phyloP scores from a whole-genome alignment of 176 grass and related monocot species.

The Avena eriantha region DNA sequence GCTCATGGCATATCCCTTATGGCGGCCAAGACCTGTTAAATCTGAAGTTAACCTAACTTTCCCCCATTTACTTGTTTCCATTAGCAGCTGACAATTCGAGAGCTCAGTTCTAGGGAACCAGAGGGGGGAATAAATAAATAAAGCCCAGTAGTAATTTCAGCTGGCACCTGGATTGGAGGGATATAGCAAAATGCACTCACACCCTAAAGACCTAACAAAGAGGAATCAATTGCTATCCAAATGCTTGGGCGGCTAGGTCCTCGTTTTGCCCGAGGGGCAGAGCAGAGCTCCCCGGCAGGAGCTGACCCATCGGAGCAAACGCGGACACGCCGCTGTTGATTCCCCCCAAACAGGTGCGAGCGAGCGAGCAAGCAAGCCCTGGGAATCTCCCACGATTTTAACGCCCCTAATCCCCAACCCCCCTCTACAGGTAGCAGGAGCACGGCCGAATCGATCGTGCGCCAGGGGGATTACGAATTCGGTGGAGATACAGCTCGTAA shows the following conservation, averaged over 20 bases:
- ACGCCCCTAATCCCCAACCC: background rate
- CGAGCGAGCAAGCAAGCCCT: too few species aligned
- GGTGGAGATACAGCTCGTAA: rapidly evolving
- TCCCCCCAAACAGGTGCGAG: background rate
- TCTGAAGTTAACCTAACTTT: background rate
- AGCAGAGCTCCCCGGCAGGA: too few species aligned
- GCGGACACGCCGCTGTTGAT: background rate
- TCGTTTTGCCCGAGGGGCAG: too few species aligned
- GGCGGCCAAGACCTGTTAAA: too few species aligned
- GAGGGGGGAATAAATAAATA: background rate
- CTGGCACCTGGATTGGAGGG: background rate
- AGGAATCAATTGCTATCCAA: background rate
- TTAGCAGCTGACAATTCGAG: background rate
- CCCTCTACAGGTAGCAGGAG: background rate
- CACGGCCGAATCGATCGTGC: background rate
- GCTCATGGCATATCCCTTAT: too few species aligned
- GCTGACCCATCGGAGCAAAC: too few species aligned
- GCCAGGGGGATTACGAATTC: background rate
- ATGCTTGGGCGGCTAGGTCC: too few species aligned
- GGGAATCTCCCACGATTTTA: background rate
- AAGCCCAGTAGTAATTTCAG: background rate
- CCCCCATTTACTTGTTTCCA: background rate
- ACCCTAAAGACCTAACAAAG: background rate
- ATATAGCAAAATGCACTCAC: too few species aligned
- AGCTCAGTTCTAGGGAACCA: background rate